These are phyloP conservation scores for Coemansia furcata DNA, from an alignment of 192 early-diverging fungal species.

Conservation along the genomic window DNA sequence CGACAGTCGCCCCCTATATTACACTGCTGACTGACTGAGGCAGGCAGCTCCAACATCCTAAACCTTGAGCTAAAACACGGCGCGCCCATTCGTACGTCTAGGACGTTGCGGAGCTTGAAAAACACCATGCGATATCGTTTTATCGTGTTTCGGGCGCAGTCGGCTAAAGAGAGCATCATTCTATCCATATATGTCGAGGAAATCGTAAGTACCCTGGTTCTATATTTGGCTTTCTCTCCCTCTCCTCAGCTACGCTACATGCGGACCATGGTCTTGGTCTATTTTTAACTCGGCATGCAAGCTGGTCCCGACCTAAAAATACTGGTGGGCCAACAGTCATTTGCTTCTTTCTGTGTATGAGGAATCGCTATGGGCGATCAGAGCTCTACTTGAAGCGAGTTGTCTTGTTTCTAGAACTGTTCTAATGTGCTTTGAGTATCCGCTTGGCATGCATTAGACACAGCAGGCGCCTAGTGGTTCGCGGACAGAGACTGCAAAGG, in stretches of 20 bases:
- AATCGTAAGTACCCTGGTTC: conserved; percentile 18
- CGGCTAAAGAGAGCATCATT: conserved; percentile 28
- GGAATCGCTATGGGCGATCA: background rate
- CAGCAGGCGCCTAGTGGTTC: background rate
- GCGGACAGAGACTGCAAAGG: background rate
- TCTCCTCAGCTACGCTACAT: background rate
- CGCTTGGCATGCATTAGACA: background rate
- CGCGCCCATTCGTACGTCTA: background rate
- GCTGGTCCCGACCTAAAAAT: background rate
- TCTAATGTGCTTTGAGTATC: background rate
- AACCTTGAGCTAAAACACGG: background rate
- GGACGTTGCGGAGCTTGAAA: background rate
- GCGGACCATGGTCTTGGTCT: background rate
- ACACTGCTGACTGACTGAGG: background rate
- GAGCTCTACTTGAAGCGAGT: background rate
- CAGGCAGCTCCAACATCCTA: background rate
- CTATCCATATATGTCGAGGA: conserved; percentile 49
- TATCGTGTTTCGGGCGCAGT: conserved; percentile 52
- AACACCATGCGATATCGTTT: conserved; percentile 48
- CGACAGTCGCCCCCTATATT: background rate
- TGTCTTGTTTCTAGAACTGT: background rate
- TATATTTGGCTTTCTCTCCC: background rate
- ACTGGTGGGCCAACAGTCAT: background rate
- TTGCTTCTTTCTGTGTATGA: background rate
- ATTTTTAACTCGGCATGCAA: conserved; percentile 1